A percentile compares a stretch with the other conserved stretches of the same genome.
These are phyloP conservation scores for Metschnikowia henanensis DNA, from an alignment of 805 yeast genomes.

Conservation along the genomic window DNA sequence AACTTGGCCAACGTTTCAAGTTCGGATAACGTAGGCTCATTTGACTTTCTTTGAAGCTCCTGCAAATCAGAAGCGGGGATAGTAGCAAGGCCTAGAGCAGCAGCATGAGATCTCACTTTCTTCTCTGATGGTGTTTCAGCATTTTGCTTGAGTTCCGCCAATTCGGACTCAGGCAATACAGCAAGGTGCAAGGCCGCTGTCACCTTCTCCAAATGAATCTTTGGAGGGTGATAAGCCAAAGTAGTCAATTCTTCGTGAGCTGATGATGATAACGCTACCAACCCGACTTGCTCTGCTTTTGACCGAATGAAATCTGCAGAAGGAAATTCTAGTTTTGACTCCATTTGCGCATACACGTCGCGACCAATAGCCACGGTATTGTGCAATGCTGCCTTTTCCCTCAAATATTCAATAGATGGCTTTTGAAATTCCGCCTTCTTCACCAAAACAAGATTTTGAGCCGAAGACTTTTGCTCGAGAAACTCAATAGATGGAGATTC, in stretches of 20 bases:
- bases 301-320: slow-evolving; percentile 4
- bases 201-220: slow-evolving; percentile 1
- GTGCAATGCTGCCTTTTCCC: slow-evolving; percentile 7
- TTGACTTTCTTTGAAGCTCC: slow-evolving; percentile 16
- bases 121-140: slow-evolving; percentile 10
- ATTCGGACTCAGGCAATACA: slow-evolving; percentile 1
- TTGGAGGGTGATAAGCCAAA: slow-evolving; percentile 5
- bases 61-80: slow-evolving; percentile 2
- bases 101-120: slow-evolving; percentile 12
- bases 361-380: slow-evolving; percentile 3
- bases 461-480: slow-evolving; percentile 7
- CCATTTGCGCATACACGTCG: slow-evolving; percentile 1
- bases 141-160: not conserved
- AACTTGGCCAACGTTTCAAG: slow-evolving; percentile 3
- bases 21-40: slow-evolving; percentile 11
- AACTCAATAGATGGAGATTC: slow-evolving; percentile 4
- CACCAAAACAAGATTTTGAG: slow-evolving; percentile 2
- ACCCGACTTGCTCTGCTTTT: slow-evolving; percentile 16
- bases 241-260: slow-evolving; percentile 10
- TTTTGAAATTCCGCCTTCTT: slow-evolving; percentile 1
- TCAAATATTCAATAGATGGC: slow-evolving; percentile 10
- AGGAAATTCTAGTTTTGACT: slow-evolving; percentile 1
- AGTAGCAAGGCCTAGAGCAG: slow-evolving; percentile 13
- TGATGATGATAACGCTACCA: slow-evolving; percentile 13
- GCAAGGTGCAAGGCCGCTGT: slow-evolving; percentile 7